Base-by-base conservation (phyloP, 2,329 filamentous ascomycete species). In the Tolypocladium paradoxum region DNA sequence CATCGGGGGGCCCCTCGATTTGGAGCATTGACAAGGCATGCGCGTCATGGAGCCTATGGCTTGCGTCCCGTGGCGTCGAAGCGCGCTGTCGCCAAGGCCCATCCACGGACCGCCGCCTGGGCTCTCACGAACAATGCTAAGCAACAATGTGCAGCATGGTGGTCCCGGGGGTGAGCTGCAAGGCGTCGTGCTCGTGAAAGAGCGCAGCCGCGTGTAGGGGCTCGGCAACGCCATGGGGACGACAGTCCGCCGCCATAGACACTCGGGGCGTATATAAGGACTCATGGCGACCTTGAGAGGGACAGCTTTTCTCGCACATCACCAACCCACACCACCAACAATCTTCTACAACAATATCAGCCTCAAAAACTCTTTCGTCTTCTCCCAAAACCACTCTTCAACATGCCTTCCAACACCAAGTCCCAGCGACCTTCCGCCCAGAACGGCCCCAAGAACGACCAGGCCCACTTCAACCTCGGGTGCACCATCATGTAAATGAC, bases 401-500 rank as follows among this genome's bases (percentile, higher is more conserved):
- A 60, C 53, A 68, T 68, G 65, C 61, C 64, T 62, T 62, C 64
- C 55, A 60, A 57, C 62, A 29, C 40, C 34, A 52, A 53, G 51
- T 64, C 61, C 51, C 43, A 46, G 43, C 27, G 43, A 29, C 31
- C 24, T 12, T 46, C 43, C 27, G 57, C 56, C 54, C 60, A 57
- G 57, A 59, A 56, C 56, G 56, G 58, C 52, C 55, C 55, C 57
- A 60, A 65, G 55, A 29, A 6, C 33, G 37, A 45, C 12, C 47
- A n/a, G 24, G 52, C 20, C n/a, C 46, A 49, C 34, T n/a, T 4
- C 54, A 61, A 59, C 43, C 57, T 66, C 27, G 62, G 64, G 52
- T 70, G 68, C 57, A 60, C 55, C 33, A 52, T 70, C 60, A 69
- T 70, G 68, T 70, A 68, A 66, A 61, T 45, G 45, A 34, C 45